phyloP scores from a whole-genome alignment of 306 rosid genomes.

The Aeschynomene evenia region DNA sequence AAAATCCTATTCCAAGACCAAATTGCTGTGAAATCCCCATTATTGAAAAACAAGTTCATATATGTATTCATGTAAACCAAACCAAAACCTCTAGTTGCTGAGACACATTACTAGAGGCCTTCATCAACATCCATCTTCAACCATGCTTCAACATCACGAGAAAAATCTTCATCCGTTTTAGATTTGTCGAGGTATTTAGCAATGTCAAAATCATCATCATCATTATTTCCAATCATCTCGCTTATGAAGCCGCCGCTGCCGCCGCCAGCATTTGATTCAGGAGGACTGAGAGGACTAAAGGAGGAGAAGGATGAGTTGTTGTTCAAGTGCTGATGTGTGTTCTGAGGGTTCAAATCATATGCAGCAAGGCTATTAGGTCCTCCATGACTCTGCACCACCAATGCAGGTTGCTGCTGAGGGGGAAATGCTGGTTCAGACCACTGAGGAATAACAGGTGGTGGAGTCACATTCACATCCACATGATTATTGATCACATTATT shows the following conservation, averaged over 20 bases:
- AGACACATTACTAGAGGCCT: background rate
- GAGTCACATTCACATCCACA: background rate
- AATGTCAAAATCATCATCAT: background rate
- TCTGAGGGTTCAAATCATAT: background rate
- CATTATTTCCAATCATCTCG: background rate
- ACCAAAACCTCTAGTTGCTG: background rate
- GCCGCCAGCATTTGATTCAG: background rate
- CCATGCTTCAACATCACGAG: background rate
- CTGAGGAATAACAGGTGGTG: background rate
- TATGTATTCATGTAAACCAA: too few species aligned
- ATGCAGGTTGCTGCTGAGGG: background rate
- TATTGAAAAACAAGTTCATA: too few species aligned
- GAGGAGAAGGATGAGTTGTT: background rate
- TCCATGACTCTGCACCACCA: background rate
- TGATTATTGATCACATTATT: background rate
- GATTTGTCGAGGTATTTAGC: background rate
- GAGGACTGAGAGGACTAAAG: background rate
- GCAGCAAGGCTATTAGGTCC: background rate
- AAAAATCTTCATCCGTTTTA: background rate
- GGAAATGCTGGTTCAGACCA: background rate
- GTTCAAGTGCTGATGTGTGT: background rate
- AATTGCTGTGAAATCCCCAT: background rate
- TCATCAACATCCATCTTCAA: background rate
- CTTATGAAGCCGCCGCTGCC: too few species aligned
- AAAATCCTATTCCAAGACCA: background rate